Evolutionary conservation across 2,329 filamentous ascomycete species (phyloP).

Genomic region (Aspergillus pseudoterreus): DNA sequence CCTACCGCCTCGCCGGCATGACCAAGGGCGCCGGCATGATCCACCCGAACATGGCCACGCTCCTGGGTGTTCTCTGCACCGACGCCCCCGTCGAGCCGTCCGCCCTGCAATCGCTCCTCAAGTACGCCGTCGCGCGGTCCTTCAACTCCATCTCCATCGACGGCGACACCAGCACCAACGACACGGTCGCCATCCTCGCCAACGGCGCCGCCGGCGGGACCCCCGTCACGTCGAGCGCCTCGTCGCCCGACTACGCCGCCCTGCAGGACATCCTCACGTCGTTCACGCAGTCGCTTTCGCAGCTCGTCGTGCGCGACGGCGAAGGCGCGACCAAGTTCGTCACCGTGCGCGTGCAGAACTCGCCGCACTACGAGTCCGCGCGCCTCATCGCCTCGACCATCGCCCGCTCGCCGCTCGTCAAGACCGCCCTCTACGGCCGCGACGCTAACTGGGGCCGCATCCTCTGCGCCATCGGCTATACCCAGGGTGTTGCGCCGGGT

Average conservation of each 20-base stretch:
- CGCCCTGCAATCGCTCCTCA: slow-evolving; percentile 67
- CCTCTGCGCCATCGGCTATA: slow-evolving; percentile 87
- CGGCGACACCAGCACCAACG: slow-evolving; percentile 95
- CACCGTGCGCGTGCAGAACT: slow-evolving; percentile 78
- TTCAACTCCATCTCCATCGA: slow-evolving; percentile 98
- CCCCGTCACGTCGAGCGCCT: slow-evolving; percentile 50
- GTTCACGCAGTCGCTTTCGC: slow-evolving; percentile 80
- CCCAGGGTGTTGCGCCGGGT: slow-evolving; percentile 45
- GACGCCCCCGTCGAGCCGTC: slow-evolving; percentile 73
- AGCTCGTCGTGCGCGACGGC: slow-evolving; percentile 91
- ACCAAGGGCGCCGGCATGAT: slow-evolving; percentile 99
- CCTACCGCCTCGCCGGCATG: slow-evolving; percentile 87
- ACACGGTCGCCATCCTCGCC: slow-evolving; percentile 89
- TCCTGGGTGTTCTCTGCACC: slow-evolving; percentile 87
- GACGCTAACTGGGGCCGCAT: slow-evolving; percentile 99
- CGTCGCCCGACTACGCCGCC: slow-evolving; percentile 62
- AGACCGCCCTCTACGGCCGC: slow-evolving; percentile 93
- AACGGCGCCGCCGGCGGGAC: slow-evolving; percentile 84
- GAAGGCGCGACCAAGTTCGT: slow-evolving; percentile 99
- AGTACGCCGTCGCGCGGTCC: slow-evolving; percentile 70
- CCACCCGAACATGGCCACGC: slow-evolving; percentile 96
- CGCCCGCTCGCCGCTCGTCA: slow-evolving; percentile 87
- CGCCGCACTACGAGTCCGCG: slow-evolving; percentile 65
- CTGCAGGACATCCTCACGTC: slow-evolving; percentile 68
- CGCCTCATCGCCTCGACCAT: slow-evolving; percentile 82